A percentile compares a stretch with the other conserved stretches of the same genome.
Conservation (phyloP, 176 grass and related monocot genomes). For the Panicum miliaceum region DNA sequence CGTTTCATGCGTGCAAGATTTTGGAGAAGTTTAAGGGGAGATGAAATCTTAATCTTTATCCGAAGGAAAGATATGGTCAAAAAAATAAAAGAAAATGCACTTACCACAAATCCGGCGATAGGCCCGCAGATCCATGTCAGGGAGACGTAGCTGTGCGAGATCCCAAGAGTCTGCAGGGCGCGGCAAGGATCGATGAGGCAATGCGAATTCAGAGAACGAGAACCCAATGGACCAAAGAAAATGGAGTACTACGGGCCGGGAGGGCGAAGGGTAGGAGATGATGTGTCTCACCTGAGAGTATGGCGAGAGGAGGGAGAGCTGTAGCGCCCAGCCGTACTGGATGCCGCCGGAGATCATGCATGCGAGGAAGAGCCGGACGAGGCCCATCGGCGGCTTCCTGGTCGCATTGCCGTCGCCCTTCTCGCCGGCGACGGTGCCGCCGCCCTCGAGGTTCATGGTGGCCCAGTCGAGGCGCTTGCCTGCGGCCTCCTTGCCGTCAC, state of each 20-base stretch:
- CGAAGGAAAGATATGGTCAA: background rate
- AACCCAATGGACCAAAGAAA: background rate
- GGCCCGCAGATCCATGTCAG: constrained; percentile 86
- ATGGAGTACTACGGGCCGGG: background rate
- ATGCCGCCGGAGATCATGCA: constrained; percentile 85
- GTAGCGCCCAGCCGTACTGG: constrained; percentile 96
- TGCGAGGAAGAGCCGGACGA: constrained; percentile 60
- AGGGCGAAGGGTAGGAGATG: background rate
- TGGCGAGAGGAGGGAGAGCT: constrained; percentile 72
- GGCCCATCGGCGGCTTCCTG: background rate
- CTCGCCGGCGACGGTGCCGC: background rate
- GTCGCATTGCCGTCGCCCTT: background rate
- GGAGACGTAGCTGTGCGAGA: constrained; percentile 67
- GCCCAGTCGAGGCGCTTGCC: background rate
- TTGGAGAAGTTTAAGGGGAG: background rate
- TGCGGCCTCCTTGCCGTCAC: background rate
- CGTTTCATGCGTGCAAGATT: background rate
- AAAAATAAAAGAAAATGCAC: background rate
- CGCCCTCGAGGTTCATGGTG: constrained; percentile 27
- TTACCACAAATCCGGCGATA: constrained; percentile 67
- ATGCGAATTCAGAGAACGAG: background rate
- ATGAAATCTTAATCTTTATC: background rate
- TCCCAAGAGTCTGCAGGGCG: constrained; percentile 56
- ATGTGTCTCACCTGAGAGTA: constrained; percentile 45
- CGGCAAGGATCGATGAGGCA: background rate